Conservation (phyloP, 352 stramenopile genomes). For the Phytophthora melonis region DNA sequence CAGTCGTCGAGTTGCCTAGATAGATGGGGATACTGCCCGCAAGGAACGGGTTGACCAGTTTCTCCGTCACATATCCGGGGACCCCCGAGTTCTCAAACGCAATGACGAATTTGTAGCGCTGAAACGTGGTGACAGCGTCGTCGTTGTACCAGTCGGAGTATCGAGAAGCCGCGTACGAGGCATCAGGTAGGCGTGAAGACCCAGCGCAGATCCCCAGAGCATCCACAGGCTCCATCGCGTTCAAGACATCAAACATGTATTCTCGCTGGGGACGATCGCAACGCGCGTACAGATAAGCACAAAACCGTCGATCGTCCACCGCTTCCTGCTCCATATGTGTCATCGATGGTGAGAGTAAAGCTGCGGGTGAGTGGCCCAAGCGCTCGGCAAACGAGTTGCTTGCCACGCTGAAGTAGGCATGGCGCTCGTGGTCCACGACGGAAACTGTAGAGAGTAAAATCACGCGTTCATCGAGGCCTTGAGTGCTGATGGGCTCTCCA, state of each 20-base stretch:
- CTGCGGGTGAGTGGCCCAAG: slow-evolving; percentile 27
- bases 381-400: slow-evolving; percentile 56
- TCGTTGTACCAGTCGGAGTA: slow-evolving; percentile 46
- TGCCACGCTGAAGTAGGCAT: slow-evolving; percentile 41
- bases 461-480: slow-evolving; percentile 43
- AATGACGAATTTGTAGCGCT: slow-evolving; percentile 69
- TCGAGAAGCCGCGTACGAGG: slow-evolving; percentile 1
- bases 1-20: slow-evolving; percentile 53
- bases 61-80: slow-evolving; percentile 71
- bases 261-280: slow-evolving; percentile 60
- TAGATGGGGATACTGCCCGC: slow-evolving; percentile 69
- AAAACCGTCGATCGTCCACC: slow-evolving; percentile 36
- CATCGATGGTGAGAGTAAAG: slow-evolving; percentile 30
- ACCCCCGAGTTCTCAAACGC: slow-evolving; percentile 67
- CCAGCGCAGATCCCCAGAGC: slow-evolving; percentile 54
- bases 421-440: slow-evolving; percentile 8
- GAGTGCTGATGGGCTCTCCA: slow-evolving; percentile 35
- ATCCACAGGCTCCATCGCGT: slow-evolving; percentile 54
- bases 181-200: slow-evolving; percentile 11
- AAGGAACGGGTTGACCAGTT: slow-evolving; percentile 69
- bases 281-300: slow-evolving; percentile 60
- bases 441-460: slow-evolving; percentile 45
- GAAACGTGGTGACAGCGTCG: slow-evolving; percentile 46
- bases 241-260: slow-evolving; percentile 66
- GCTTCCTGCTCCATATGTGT: background rate